Percentiles rank a stretch among this genome's conserved stretches.
These are phyloP conservation scores for Nitzschia inconspicua DNA, from an alignment of 108 stramenopile genomes.

Conservation along the genomic window DNA sequence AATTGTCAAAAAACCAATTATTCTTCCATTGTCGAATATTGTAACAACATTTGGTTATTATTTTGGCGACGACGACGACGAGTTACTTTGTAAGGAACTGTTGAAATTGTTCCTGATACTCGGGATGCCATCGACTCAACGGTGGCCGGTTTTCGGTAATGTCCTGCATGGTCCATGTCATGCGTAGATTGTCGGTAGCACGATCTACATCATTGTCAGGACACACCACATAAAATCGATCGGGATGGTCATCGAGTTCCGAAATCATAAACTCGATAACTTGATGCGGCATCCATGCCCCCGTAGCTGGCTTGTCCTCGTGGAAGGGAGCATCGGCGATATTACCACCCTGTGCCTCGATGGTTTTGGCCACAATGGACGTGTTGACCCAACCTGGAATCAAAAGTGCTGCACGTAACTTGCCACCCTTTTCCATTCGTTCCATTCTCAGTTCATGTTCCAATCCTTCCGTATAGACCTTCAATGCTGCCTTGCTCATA, in stretches of 20 bases:
- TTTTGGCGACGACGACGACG: too few relatives aligned
- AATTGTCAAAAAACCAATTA: too few relatives aligned
- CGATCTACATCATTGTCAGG: constrained; percentile 65
- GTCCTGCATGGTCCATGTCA: constrained; percentile 63
- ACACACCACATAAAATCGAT: constrained; percentile 49
- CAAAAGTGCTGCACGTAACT: constrained; percentile 39
- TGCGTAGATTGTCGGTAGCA: constrained; percentile 53
- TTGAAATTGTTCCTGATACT: constrained; percentile 41
- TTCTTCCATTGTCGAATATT: too few relatives aligned
- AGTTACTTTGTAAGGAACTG: constrained; percentile 15
- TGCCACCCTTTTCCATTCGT: constrained; percentile 12
- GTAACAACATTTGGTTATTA: too few relatives aligned
- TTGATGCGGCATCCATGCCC: constrained; percentile 61
- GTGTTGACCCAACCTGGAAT: constrained; percentile 68
- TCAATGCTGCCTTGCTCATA: constrained; percentile 56
- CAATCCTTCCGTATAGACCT: constrained; percentile 56
- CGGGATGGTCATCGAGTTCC: constrained; percentile 30
- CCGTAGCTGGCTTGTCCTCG: constrained; percentile 47
- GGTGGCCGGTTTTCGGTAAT: constrained; percentile 47
- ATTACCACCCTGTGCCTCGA: constrained; percentile 16
- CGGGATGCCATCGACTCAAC: constrained; percentile 53
- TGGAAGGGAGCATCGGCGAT: constrained; percentile 42
- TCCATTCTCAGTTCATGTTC: constrained; percentile 44
- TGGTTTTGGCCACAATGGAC: constrained; percentile 38
- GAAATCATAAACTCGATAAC: constrained; percentile 51